Evolutionary conservation across 768 basidiomycete genomes (phyloP).

Genomic region (Rhizopogon vesiculosus): DNA sequence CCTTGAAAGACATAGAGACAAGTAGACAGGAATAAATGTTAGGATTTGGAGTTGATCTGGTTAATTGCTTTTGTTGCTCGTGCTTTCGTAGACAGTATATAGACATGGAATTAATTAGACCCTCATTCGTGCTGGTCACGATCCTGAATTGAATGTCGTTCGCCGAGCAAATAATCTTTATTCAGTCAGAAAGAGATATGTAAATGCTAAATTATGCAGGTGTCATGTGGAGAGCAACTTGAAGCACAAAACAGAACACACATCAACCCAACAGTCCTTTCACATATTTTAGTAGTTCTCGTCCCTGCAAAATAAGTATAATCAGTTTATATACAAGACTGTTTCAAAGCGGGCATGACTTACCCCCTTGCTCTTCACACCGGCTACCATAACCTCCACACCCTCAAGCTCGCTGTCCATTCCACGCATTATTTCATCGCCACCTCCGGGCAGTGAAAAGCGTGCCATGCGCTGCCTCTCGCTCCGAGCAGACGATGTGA

Average conservation of each 20-base stretch:
- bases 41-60: too few relatives aligned
- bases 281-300: conserved; percentile 69
- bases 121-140: too few relatives aligned
- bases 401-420: conserved; percentile 31
- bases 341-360: conserved; percentile 20
- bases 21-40: too few relatives aligned
- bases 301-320: conserved; percentile 42
- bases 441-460: conserved; percentile 7
- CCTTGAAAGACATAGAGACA: too few relatives aligned
- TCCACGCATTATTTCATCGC: conserved; percentile 26
- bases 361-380: conserved; percentile 73
- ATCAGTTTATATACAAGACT: conserved; percentile 6
- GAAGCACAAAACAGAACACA: neutral
- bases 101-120: too few relatives aligned
- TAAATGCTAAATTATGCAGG: neutral
- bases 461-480: too few relatives aligned
- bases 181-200: neutral
- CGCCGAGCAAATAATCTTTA: neutral
- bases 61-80: too few relatives aligned
- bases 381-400: conserved; percentile 72
- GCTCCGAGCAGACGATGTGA: too few relatives aligned
- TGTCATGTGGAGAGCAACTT: neutral
- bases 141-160: neutral
- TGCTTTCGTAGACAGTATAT: too few relatives aligned
- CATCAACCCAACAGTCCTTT: conserved; percentile 58